Evolutionary conservation across 2,329 filamentous ascomycete genomes (phyloP), one percentile per base, ranked within the genome.

Genomic region (Aphanocladium album): DNA sequence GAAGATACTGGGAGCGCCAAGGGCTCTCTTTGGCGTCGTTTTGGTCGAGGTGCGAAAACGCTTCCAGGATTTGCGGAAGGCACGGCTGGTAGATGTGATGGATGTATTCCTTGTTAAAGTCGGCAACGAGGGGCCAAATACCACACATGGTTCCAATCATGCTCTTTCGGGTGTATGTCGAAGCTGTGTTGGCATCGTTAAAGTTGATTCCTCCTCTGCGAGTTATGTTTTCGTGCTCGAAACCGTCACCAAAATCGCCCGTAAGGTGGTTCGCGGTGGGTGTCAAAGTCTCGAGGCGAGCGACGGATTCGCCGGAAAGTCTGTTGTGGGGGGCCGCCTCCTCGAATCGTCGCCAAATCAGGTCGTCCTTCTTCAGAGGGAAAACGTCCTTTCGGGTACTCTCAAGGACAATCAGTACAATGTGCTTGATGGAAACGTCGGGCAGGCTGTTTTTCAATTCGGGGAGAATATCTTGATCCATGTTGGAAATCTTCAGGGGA

Each of bases 331-430:
- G 68, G 16, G 68, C 69, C 1, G 73, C 74, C 2, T 72, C 65
- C 2, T 67, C 64, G 1, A 75, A 69, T 1, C 71, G 71, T 7
- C 74, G 67, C 63, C 71, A 74, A 14, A 78, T 73, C 35, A 76
- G 62, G 5, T 73, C 74, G 2, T 72, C 68, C 58, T 75, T 76
- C 47, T 77, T 77, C 16, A 80, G 62, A 0, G 78, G 77, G 35
- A 79, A 80, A 4, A 79, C 72, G 53, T 80, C 77, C 2, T 74
- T 74, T 23, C 77, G 71, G 0, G 76, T 78, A 49, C 77, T 79
- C 57, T 80, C 77, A 1, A 80, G 67, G 14, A 77, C 70, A 2
- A 80, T 57, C 16, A 79, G 62, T 12, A 80, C 66, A 5, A 80
- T 70, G 58, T 80, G 76, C 53, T 76, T 76, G 59, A 80, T 74